Percentiles rank a stretch among this genome's conserved stretches.
phyloP scores from a whole-genome alignment of 2,329 filamentous ascomycete genomes.

The Aureobasidium subglaciale region DNA sequence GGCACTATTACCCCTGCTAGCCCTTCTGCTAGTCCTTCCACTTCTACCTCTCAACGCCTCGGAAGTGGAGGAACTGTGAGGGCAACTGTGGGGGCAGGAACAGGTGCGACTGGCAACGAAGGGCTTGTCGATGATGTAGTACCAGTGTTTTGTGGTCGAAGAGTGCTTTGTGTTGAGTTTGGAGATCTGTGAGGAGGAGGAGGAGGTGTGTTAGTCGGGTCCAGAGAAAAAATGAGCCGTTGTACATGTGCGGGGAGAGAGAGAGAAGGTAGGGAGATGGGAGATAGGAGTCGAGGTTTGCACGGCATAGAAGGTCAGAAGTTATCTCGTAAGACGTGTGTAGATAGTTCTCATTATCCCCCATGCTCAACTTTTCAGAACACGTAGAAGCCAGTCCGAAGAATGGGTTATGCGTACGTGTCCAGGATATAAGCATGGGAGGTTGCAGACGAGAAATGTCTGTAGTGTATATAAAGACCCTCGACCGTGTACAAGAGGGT shows the following conservation, averaged over 20 bases:
- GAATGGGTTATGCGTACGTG: too few relatives aligned
- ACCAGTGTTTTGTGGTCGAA: not conserved
- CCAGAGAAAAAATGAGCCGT: not conserved
- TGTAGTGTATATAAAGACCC: not conserved
- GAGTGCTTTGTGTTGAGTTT: constrained; percentile 1
- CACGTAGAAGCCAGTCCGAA: too few relatives aligned
- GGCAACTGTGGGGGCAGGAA: too few relatives aligned
- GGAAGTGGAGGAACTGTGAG: not conserved
- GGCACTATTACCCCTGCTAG: not conserved
- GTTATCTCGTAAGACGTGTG: not conserved
- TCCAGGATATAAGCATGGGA: too few relatives aligned
- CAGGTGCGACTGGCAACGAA: too few relatives aligned
- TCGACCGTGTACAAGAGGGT: not conserved
- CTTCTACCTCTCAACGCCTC: not conserved
- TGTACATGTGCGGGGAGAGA: too few relatives aligned
- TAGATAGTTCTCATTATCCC: too few relatives aligned
- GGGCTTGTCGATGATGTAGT: not conserved
- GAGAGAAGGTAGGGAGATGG: not conserved
- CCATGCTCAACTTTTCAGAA: too few relatives aligned
- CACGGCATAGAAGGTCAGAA: not conserved
- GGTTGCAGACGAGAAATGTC: too few relatives aligned
- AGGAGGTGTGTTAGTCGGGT: not conserved
- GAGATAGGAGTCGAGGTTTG: not conserved
- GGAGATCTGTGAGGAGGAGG: not conserved
- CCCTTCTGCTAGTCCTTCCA: not conserved